Evolutionary conservation across 257 asterid genomes (phyloP).

Genomic region (Solanum ossicruentum): DNA sequence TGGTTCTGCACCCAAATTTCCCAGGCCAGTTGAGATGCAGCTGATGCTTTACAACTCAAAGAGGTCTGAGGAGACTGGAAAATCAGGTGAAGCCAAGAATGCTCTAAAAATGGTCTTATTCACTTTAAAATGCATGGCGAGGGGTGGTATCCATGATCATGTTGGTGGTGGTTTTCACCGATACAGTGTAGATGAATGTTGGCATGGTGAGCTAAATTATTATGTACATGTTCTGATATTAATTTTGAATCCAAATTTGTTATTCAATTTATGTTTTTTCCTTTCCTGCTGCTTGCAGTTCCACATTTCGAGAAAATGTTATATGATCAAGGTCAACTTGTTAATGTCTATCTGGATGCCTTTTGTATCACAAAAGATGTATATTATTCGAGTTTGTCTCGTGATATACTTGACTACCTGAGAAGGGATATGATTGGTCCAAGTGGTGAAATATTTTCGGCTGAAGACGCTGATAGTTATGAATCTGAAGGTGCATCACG

Average conservation of each 20-base stretch:
- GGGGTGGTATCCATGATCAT: conserved; percentile 91
- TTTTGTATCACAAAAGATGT: conserved; percentile 62
- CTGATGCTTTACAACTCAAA: conserved; percentile 75
- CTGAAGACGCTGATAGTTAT: conserved; percentile 98
- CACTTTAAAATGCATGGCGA: conserved; percentile 79
- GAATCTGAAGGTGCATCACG: conserved; percentile 53
- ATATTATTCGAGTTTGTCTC: conserved; percentile 43
- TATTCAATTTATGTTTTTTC: background rate
- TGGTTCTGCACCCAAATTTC: conserved; percentile 96
- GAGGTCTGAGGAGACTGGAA: conserved; percentile 44
- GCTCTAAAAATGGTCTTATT: conserved; percentile 42
- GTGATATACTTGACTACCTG: conserved; percentile 80
- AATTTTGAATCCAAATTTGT: background rate
- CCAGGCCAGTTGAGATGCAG: conserved; percentile 88
- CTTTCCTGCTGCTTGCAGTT: conserved; percentile 34
- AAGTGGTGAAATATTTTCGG: conserved; percentile 78
- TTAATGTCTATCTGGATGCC: conserved; percentile 55
- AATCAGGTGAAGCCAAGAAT: conserved; percentile 54
- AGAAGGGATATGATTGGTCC: conserved; percentile 94
- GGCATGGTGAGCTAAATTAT: conserved; percentile 68
- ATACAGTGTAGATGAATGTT: conserved; percentile 97
- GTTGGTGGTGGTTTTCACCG: conserved; percentile 96
- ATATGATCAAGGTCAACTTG: conserved; percentile 96
- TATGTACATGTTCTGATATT: background rate
- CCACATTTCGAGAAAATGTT: conserved; percentile 99